phyloP scores from a whole-genome alignment of 352 stramenopile species.

The Phytophthora foliorum region DNA sequence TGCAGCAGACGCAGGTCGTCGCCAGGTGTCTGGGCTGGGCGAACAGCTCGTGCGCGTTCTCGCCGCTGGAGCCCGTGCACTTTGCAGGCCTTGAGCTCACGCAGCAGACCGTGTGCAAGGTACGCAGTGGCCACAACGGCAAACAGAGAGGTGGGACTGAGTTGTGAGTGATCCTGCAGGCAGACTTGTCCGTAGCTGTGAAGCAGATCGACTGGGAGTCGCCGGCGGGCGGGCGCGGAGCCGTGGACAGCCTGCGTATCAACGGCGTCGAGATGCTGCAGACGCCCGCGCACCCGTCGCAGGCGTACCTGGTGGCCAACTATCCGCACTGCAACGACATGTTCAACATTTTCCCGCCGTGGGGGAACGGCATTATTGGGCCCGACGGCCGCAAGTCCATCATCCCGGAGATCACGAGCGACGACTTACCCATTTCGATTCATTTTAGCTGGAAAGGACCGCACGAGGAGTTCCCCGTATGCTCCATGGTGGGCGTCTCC shows the following conservation, averaged over 20 bases:
- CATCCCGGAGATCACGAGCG: constrained; percentile 55
- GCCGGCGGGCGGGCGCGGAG: constrained; percentile 53
- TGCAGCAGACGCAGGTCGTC: constrained; percentile 71
- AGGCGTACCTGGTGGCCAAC: constrained; percentile 71
- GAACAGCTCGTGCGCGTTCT: constrained; percentile 64
- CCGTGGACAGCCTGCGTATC: constrained; percentile 68
- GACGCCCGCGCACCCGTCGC: constrained; percentile 62
- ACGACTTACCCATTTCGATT: constrained; percentile 57
- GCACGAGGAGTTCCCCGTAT: constrained; percentile 65
- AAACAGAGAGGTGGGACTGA: too few species aligned
- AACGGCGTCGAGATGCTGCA: constrained; percentile 72
- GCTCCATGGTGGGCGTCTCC: constrained; percentile 84
- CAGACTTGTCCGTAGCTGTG: constrained; percentile 75
- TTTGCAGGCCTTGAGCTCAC: constrained; percentile 56
- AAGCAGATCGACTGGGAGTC: constrained; percentile 89
- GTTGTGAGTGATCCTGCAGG: constrained; percentile 46
- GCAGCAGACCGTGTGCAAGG: constrained; percentile 81
- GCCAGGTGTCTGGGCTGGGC: constrained; percentile 66
- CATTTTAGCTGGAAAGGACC: constrained; percentile 69
- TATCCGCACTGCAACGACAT: constrained; percentile 90
- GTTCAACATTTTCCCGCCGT: constrained; percentile 86
- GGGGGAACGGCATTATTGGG: constrained; percentile 79
- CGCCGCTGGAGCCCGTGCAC: constrained; percentile 54
- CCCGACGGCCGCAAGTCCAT: constrained; percentile 71
- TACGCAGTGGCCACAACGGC: too few species aligned